These are phyloP conservation scores for Phylloboletellus chloephorus DNA, from an alignment of 1,284 basidiomycete species.

Conservation along the genomic window DNA sequence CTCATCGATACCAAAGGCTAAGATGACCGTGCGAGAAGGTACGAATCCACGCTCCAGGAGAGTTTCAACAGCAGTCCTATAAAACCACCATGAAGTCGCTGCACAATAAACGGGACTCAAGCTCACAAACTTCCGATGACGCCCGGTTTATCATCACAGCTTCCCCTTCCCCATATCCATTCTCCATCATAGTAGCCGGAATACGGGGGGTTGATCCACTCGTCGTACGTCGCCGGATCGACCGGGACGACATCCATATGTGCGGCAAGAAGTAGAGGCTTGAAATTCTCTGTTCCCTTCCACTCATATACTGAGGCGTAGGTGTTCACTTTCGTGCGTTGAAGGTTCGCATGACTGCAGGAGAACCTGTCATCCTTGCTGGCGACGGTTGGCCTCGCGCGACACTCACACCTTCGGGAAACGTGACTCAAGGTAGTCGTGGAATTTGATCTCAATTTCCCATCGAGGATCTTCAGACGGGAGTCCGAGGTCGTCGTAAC, in stretches of 20 bases:
- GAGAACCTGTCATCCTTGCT: background rate
- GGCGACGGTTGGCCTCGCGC: background rate
- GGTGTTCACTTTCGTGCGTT: slow-evolving; percentile 51
- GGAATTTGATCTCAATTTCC: slow-evolving; percentile 39
- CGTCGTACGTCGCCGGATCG: slow-evolving; percentile 42
- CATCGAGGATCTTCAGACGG: slow-evolving; percentile 43
- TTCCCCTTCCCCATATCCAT: slow-evolving; percentile 61
- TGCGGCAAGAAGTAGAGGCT: slow-evolving; percentile 57
- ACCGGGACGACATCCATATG: slow-evolving; percentile 63
- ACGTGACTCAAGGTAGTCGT: slow-evolving; percentile 37
- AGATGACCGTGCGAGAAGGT: slow-evolving; percentile 50
- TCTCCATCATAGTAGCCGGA: slow-evolving; percentile 45
- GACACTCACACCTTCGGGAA: slow-evolving; percentile 39
- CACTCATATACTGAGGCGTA: slow-evolving; percentile 60
- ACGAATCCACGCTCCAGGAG: slow-evolving; percentile 49
- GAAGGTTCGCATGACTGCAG: slow-evolving; percentile 43
- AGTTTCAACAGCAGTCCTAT: slow-evolving; percentile 48
- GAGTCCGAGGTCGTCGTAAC: slow-evolving; percentile 38
- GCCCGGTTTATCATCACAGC: slow-evolving; percentile 58
- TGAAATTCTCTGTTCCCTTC: slow-evolving; percentile 52
- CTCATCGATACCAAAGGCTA: slow-evolving; percentile 71
- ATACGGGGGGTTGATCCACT: slow-evolving; percentile 52
- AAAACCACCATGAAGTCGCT: slow-evolving; percentile 1
- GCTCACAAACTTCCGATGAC: slow-evolving; percentile 53
- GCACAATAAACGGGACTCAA: background rate